Conservation (phyloP, 805 yeast genomes). For the Cyberlindnera amylophila region DNA sequence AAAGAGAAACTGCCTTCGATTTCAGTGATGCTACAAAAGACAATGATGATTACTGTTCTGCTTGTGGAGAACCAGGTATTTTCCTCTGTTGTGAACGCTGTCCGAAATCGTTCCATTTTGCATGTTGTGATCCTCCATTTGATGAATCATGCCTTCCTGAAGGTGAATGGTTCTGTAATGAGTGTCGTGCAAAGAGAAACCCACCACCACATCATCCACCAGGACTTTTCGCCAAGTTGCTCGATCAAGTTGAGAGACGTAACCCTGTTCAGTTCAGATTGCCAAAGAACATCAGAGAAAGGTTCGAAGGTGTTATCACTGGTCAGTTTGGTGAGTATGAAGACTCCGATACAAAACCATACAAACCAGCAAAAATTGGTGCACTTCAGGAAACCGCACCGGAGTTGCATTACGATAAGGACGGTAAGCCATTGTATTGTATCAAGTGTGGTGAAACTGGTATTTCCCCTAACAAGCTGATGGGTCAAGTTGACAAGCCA, state of each 20-base stretch:
- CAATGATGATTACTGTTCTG: constrained; percentile 88
- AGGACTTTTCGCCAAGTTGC: constrained; percentile 50
- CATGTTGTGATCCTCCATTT: constrained; percentile 87
- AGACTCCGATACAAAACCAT: constrained; percentile 55
- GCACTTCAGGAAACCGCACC: constrained; percentile 55
- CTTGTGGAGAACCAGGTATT: constrained; percentile 86
- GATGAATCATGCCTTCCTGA: constrained; percentile 74
- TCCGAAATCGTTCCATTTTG: constrained; percentile 87
- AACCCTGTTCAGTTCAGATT: constrained; percentile 67
- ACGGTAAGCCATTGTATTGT: constrained; percentile 69
- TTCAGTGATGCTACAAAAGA: constrained; percentile 32
- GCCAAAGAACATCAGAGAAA: constrained; percentile 65
- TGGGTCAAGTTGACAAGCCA: constrained; percentile 41
- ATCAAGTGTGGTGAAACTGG: constrained; percentile 75
- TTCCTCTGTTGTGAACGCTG: constrained; percentile 93
- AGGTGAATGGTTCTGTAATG: constrained; percentile 85
- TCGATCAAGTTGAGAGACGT: constrained; percentile 52
- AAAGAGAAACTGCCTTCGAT: constrained; percentile 29
- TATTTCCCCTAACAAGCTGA: constrained; percentile 37
- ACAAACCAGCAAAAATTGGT: constrained; percentile 38
- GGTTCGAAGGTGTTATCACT: constrained; percentile 67
- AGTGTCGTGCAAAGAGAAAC: constrained; percentile 50
- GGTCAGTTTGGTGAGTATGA: constrained; percentile 69
- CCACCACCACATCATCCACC: constrained; percentile 33
- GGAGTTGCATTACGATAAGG: constrained; percentile 59